Conservation (phyloP, 768 basidiomycete species). For the Grammothele lineata region DNA sequence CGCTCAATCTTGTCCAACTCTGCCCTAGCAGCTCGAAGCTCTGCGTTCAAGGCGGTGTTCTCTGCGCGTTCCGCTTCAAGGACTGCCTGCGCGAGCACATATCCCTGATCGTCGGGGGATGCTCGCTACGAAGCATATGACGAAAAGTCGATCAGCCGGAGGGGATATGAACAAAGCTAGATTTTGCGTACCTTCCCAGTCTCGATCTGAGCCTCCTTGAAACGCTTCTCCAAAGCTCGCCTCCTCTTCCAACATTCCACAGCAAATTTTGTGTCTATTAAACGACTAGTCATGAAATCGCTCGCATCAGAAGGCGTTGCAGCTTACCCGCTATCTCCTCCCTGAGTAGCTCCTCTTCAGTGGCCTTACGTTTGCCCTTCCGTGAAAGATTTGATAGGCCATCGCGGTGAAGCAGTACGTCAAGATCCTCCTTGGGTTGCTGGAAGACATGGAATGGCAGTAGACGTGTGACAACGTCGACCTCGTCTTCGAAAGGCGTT, state of each 20-base stretch:
- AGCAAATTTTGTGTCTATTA: slow-evolving; percentile 65
- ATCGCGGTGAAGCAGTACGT: slow-evolving; percentile 1
- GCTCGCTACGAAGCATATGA: slow-evolving; percentile 39
- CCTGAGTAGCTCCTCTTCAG: slow-evolving; percentile 34
- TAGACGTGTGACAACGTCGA: slow-evolving; percentile 66
- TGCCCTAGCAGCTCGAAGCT: slow-evolving; percentile 56
- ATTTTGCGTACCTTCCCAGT: slow-evolving; percentile 59
- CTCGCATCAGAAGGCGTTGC: slow-evolving; percentile 2
- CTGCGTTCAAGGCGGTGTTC: slow-evolving; percentile 48
- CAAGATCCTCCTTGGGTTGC: slow-evolving; percentile 65
- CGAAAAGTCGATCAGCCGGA: not conserved
- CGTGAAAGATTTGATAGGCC: slow-evolving; percentile 14
- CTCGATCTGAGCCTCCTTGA: slow-evolving; percentile 48
- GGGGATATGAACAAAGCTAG: slow-evolving; percentile 21
- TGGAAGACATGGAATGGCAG: slow-evolving; percentile 80
- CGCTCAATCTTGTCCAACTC: slow-evolving; percentile 67
- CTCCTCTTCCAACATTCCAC: slow-evolving; percentile 60
- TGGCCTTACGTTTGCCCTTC: slow-evolving; percentile 66
- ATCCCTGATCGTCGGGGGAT: slow-evolving; percentile 59
- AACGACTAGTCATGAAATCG: not conserved
- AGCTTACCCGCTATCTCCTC: slow-evolving; percentile 51
- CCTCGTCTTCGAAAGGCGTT: slow-evolving; percentile 56
- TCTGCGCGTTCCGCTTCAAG: slow-evolving; percentile 66
- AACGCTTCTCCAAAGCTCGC: slow-evolving; percentile 51
- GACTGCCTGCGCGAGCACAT: slow-evolving; percentile 57